Evolutionary conservation across 1,139 yeast species (phyloP).

Genomic region (Taiozyma sp.): DNA sequence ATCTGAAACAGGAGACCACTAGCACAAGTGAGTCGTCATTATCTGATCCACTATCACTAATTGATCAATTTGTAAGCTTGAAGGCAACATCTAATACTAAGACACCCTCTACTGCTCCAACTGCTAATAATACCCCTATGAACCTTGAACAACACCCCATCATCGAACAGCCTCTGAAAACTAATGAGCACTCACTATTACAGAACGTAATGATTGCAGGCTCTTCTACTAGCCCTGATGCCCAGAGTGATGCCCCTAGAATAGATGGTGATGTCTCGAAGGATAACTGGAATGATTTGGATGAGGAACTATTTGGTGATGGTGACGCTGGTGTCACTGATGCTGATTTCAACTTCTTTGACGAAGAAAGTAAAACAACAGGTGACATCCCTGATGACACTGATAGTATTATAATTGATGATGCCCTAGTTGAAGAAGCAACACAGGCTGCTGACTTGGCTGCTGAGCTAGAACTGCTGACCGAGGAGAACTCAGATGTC

Average conservation of each 20-base stretch:
- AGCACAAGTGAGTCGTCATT: background rate
- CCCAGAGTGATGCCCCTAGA: slow-evolving; percentile 19
- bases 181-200: slow-evolving; percentile 1
- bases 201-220: background rate
- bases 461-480: slow-evolving; percentile 14
- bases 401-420: slow-evolving; percentile 2
- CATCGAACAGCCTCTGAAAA: slow-evolving; percentile 3
- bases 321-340: slow-evolving; percentile 32
- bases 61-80: slow-evolving; percentile 32
- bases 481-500: slow-evolving; percentile 4
- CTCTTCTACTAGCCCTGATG: slow-evolving; percentile 19
- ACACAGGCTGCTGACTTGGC: slow-evolving; percentile 11
- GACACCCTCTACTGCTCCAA: slow-evolving; percentile 23
- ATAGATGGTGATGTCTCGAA: slow-evolving; percentile 12
- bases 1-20: background rate
- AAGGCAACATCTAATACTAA: slow-evolving; percentile 32
- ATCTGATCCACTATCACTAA: slow-evolving; percentile 27
- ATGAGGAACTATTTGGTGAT: slow-evolving; percentile 38
- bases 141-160: slow-evolving; percentile 5
- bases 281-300: slow-evolving; percentile 33
- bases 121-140: slow-evolving; percentile 21
- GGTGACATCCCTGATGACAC: slow-evolving; percentile 1
- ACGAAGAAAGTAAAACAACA: slow-evolving; percentile 20
- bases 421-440: slow-evolving; percentile 8
- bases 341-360: slow-evolving; percentile 38